Evolutionary conservation across 208 protist genomes (phyloP).

Genomic region (Wallacemonas sp.): DNA sequence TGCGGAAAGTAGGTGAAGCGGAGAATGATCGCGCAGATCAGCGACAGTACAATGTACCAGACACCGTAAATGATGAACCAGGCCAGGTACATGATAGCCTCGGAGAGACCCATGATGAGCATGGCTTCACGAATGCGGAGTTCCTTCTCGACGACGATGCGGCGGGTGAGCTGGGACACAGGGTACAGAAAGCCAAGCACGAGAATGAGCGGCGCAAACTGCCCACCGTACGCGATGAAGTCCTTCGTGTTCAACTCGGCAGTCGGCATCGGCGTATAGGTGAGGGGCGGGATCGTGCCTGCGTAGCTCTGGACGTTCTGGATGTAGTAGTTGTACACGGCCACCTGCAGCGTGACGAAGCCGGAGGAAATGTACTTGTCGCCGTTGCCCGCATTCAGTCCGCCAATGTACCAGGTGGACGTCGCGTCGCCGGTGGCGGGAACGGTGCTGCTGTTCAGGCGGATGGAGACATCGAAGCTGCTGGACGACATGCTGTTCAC

Average conservation of each 20-base stretch:
- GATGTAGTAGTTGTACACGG: conserved; percentile 45
- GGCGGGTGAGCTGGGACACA: conserved; percentile 37
- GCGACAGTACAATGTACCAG: conserved; percentile 32
- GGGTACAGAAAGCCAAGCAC: conserved; percentile 58
- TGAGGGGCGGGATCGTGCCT: conserved; percentile 16
- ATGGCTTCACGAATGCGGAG: conserved; percentile 55
- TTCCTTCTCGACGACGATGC: conserved; percentile 64
- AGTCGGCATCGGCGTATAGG: conserved; percentile 47
- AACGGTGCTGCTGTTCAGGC: conserved; percentile 40
- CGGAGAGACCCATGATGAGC: conserved; percentile 70
- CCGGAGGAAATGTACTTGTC: conserved; percentile 52
- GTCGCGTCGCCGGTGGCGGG: conserved; percentile 19
- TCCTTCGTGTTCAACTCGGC: conserved; percentile 26
- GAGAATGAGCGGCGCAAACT: conserved; percentile 36
- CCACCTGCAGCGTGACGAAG: conserved; percentile 54
- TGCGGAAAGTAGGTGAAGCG: conserved; percentile 33
- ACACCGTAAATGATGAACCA: conserved; percentile 42
- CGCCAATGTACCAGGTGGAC: conserved; percentile 34
- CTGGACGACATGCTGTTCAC: conserved; percentile 32
- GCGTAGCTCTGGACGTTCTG: conserved; percentile 7
- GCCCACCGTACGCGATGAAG: conserved; percentile 35
- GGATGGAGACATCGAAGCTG: conserved; percentile 45
- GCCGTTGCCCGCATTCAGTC: conserved; percentile 8
- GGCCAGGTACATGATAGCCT: conserved; percentile 37
- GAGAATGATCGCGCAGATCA: conserved; percentile 46